Evolutionary conservation across 73 alveolate genomes (phyloP).

Genomic region (Durusdinium trenchii): DNA sequence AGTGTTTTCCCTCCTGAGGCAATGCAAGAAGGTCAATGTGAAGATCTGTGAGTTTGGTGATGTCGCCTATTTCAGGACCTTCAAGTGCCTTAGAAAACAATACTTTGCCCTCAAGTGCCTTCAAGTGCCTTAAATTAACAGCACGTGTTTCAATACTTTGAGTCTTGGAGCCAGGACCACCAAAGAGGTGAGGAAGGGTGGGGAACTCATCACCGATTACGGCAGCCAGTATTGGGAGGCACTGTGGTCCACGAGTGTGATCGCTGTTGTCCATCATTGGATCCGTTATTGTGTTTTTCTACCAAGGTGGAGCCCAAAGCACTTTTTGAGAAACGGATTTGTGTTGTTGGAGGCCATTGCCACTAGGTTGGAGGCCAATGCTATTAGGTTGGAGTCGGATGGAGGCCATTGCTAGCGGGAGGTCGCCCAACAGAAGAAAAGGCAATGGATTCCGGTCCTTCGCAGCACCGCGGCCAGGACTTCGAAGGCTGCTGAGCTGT

Average conservation of each 20-base stretch:
- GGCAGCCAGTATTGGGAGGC: slow-evolving; percentile 91
- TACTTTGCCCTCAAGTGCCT: no score
- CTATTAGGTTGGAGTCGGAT: no score
- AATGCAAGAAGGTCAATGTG: slow-evolving; percentile 87
- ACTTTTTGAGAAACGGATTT: background rate
- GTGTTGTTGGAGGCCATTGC: no score
- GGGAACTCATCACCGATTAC: slow-evolving; percentile 66
- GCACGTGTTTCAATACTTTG: background rate
- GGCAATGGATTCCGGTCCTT: no score
- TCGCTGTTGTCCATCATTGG: background rate
- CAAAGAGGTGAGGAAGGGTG: slow-evolving; percentile 59
- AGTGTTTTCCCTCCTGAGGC: background rate
- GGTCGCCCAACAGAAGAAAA: no score
- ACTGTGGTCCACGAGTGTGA: background rate
- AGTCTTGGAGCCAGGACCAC: slow-evolving; percentile 33
- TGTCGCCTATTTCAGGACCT: slow-evolving; percentile 60
- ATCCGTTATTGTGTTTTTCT: background rate
- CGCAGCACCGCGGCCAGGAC: slow-evolving; percentile 51
- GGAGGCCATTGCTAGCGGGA: no score
- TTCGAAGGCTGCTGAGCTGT: slow-evolving; percentile 64
- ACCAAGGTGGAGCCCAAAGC: background rate
- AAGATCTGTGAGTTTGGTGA: slow-evolving; percentile 88
- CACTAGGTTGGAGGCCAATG: no score
- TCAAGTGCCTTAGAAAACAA: background rate
- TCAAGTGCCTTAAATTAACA: background rate